Base-by-base conservation (phyloP, 2,329 filamentous ascomycete species). In the Colletotrichum sojae region DNA sequence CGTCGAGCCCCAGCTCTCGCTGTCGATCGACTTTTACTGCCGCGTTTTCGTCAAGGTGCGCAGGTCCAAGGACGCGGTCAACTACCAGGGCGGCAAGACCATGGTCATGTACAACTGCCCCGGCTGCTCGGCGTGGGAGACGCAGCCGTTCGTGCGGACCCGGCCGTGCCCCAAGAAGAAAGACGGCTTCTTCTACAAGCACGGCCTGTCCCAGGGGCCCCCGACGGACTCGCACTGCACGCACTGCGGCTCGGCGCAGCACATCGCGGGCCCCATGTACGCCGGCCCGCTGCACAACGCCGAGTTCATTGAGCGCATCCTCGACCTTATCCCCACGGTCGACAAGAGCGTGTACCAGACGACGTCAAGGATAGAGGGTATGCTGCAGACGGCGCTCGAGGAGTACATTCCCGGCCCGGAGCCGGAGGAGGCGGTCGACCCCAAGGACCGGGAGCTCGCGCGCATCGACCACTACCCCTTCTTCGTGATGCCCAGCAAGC, bases 1-100 rank as follows among this genome's bases (percentile, higher is more conserved):
- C 0, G 94, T 98, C 67, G 95, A 98, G 79, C 96, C 96, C 0
- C 86, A 98, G 4, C 87, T 99, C 12, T 97, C 94, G 6, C 87
- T 99, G 1, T 98, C 94, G 3, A 97, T 98, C 71, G 96, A 99
- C 80, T 99, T 97, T 79, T 99, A 99, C 78, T 90, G 92, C 20
- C 90, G 97, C 53, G 86, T 98, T 2, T 99, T 98, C 77, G 91
- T 99, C 53, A 90, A 92, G 20, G 88, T 99, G 43, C 87, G 89
- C 69, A 93, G 90, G 73, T 94, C 93, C 4, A 93, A 94, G 0
- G 91, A 91, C 4, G 91, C 94, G 63, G 95, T 98, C 77, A 99
- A 98, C 79, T 95, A 97, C 71, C 85, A 94, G 20, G 93, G 94
- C 2, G 92, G 94, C 43, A 98, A 95, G 79, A 96, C 93, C 0